Evolutionary conservation across 768 basidiomycete genomes (phyloP).

Genomic region (Tricholoma sp.): DNA sequence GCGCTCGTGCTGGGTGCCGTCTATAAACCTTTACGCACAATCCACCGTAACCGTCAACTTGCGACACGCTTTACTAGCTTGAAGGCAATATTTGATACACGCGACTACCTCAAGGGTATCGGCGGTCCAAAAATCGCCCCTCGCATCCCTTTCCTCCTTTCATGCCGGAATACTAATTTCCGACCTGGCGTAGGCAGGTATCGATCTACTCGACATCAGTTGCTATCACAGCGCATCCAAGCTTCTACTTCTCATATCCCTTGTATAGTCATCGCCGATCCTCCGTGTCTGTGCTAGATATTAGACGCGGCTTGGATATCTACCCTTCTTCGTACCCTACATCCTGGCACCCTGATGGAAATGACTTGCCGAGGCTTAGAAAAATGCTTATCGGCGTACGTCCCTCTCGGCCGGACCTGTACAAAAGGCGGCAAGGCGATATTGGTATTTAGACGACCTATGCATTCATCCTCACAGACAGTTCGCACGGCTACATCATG

Average conservation of each 20-base stretch:
- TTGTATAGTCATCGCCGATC: not conserved
- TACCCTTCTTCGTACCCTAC: not conserved
- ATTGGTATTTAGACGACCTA: no score
- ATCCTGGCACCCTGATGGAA: no score
- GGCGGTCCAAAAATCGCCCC: not conserved
- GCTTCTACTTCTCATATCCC: not conserved
- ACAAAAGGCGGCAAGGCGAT: no score
- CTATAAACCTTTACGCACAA: not conserved
- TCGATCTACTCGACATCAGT: not conserved
- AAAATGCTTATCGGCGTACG: no score
- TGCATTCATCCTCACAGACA: no score
- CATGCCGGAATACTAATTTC: not conserved
- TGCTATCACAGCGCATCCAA: not conserved
- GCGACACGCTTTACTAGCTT: not conserved
- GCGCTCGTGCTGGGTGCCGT: not conserved
- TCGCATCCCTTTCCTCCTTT: not conserved
- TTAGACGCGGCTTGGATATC: no score
- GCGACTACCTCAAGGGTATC: not conserved
- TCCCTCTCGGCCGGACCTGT: no score
- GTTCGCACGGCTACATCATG: no score
- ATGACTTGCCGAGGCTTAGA: no score
- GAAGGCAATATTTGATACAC: not conserved
- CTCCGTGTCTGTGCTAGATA: not conserved
- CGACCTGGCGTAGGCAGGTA: not conserved
- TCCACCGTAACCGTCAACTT: not conserved